Evolutionary conservation across 106 monocot species (phyloP), one percentile per base, ranked within the genome.

Genomic region (Apostasia ramifera): DNA sequence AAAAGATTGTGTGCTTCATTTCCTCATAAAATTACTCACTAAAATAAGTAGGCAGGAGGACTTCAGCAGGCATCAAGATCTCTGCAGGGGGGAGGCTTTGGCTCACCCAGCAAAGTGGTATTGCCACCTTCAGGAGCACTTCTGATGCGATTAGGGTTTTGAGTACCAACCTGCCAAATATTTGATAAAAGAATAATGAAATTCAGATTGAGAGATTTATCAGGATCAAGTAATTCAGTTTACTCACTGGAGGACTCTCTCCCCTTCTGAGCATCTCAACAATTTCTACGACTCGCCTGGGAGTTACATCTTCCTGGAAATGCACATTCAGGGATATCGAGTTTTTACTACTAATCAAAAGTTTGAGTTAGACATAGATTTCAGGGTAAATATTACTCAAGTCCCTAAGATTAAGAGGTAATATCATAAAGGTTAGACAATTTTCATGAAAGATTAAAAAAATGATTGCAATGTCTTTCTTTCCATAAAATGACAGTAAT

Each of bases 261-360:
- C 91, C 94, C 56, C 71, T 91, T 77, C 81, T 84, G 70, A 95
- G 71, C 91, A 89, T 86, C 82, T 92, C 95, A 11, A 95, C 95
- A 49, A 95, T 92, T 73, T 95, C 92, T 45, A 95, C 53, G 13
- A 95, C 95, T 65, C 84, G 75, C 63, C 89, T 82, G 44, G 95
- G 89, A 63, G 95, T 95, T 10, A 89, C 74, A 78, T 95, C 92
- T 62, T 95, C 95, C 92, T 95, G 79, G 26, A 26, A 26, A 26
- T 26, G 26, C 26, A 26, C 26, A 26, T 26, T 26, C 26, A 26
- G 26, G 26, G 26, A 26, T 26, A 26, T 26, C 26, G 26, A 26
- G 26, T 26, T 26, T 26, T 26, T 26, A 26, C 26, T 26, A 26
- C 26, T 26, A 26, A 26, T 26, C 26, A 26, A 26, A 26, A 26